Percentiles rank a stretch among this genome's conserved stretches.
Evolutionary conservation across 2,329 filamentous ascomycete species (phyloP).

Genomic region (Kalaharituber pfeilii): DNA sequence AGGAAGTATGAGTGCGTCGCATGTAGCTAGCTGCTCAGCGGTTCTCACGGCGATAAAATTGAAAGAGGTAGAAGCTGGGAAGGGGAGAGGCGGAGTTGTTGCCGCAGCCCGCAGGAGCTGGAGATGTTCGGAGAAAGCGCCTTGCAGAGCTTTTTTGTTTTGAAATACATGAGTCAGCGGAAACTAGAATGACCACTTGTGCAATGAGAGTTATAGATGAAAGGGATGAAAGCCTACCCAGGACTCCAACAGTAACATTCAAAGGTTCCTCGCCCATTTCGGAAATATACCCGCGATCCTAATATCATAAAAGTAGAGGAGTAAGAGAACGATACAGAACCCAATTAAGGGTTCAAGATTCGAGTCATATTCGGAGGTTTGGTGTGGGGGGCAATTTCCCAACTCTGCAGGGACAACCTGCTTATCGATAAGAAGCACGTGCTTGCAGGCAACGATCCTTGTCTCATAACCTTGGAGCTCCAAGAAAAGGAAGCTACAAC

Average conservation of each 20-base stretch:
- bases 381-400: neutral
- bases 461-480: no score
- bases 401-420: neutral
- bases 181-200: neutral
- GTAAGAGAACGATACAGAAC: neutral
- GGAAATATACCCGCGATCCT: no score
- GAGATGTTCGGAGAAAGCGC: slow-evolving; percentile 81
- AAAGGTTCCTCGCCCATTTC: neutral
- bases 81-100: slow-evolving; percentile 32
- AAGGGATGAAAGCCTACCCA: slow-evolving; percentile 5
- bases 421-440: neutral
- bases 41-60: slow-evolving; percentile 67
- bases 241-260: slow-evolving; percentile 10
- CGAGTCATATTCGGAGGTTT: neutral
- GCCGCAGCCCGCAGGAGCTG: slow-evolving; percentile 51
- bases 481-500: no score
- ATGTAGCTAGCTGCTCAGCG: slow-evolving; percentile 47
- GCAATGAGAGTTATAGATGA: neutral
- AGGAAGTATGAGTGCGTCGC: slow-evolving; percentile 73
- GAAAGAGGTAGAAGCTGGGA: slow-evolving; percentile 29
- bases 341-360: neutral
- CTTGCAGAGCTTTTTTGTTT: slow-evolving; percentile 51
- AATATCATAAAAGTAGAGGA: neutral
- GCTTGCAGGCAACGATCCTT: no score
- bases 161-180: neutral